A percentile compares a stretch with the other conserved stretches of the same genome.
Conservation (phyloP, 2,329 filamentous ascomycete genomes). For the Aspergillus nomiae region DNA sequence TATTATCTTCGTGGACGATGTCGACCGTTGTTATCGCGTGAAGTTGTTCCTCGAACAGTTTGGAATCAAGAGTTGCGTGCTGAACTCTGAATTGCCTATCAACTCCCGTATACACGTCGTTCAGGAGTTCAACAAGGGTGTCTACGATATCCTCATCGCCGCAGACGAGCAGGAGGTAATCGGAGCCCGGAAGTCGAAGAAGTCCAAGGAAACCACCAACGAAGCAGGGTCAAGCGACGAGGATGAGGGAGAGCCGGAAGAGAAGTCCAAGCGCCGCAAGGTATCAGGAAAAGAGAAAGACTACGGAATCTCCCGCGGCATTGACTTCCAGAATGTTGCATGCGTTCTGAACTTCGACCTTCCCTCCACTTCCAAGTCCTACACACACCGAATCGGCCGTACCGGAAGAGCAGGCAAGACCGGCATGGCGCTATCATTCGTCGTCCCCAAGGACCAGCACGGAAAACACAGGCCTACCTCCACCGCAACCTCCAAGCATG, state of each 20-base stretch:
- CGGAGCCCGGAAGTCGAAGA: slow-evolving; percentile 52
- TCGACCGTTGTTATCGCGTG: slow-evolving; percentile 85
- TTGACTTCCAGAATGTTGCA: slow-evolving; percentile 94
- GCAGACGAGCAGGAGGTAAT: slow-evolving; percentile 88
- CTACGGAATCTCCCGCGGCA: slow-evolving; percentile 92
- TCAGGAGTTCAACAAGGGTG: slow-evolving; percentile 92
- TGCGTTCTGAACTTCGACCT: slow-evolving; percentile 98
- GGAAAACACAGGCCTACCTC: slow-evolving; percentile 88
- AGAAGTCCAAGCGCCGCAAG: slow-evolving; percentile 60
- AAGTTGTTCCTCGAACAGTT: slow-evolving; percentile 98
- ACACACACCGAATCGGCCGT: slow-evolving; percentile 94
- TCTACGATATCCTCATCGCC: slow-evolving; percentile 98
- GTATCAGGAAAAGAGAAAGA: slow-evolving; percentile 75
- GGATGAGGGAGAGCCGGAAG: slow-evolving; percentile 35
- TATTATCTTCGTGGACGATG: slow-evolving; percentile 80
- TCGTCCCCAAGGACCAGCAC: slow-evolving; percentile 78
- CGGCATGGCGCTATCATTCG: slow-evolving; percentile 95
- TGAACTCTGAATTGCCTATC: slow-evolving; percentile 92
- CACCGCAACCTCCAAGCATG: slow-evolving; percentile 72
- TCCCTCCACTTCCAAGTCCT: slow-evolving; percentile 82
- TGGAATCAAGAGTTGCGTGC: slow-evolving; percentile 85
- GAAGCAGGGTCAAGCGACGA: slow-evolving; percentile 43
- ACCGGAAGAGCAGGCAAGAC: slow-evolving; percentile 89
- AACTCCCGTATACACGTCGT: slow-evolving; percentile 93
- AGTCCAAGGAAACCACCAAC: slow-evolving; percentile 27